Evolutionary conservation across 768 basidiomycete genomes (phyloP), one percentile per base, ranked within the genome.

Genomic region (Rhodocollybia butyracea): DNA sequence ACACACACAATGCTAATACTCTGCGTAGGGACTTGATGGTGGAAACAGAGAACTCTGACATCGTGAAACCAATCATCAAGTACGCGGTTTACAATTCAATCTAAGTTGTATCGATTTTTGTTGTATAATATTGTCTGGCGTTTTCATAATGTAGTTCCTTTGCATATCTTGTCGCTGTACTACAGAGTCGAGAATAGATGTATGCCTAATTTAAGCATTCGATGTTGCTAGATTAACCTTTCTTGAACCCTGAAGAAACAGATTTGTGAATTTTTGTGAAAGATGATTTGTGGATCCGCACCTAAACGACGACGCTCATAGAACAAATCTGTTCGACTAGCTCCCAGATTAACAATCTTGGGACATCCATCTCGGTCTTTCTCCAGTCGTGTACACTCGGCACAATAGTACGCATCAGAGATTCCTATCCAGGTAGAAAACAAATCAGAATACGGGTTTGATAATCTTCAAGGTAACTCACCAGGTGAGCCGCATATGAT

Each of bases 301-400:
- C 91, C 91, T 58, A 94, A 73, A 65, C 91, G 82, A 66, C 91
- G 84, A 58, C 92, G 78, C 69, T 95, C 93, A 63, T 94, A 95
- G 79, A 95, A 95, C 42, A 94, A 68, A 68, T 94, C 93, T 45
- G 93, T 96, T 64, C 93, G 79, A 65, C 91, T 91, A 8, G 94
- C 94, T 56, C 94, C 94, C n/a, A 97, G 78, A 67, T 97, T 96
- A 59, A 96, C 93, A 64, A 96, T 94, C 82, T 98, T 98, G 7
- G 94, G 94, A 76, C 97, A 99, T 1, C 97, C 97, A 70, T 99
- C 97, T 32, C 97, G 78, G 64, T 98, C 95, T 67, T 98, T 98
- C 69, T 99, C 97, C 47, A 98, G 75, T 47, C 95, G 78, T n/a
- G 91, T 94, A 65, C 93, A 98, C 73, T 96, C 94, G 1, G 96